Base-by-base conservation (phyloP, 2,329 filamentous ascomycete genomes). In the Scolecobasidium constrictum region DNA sequence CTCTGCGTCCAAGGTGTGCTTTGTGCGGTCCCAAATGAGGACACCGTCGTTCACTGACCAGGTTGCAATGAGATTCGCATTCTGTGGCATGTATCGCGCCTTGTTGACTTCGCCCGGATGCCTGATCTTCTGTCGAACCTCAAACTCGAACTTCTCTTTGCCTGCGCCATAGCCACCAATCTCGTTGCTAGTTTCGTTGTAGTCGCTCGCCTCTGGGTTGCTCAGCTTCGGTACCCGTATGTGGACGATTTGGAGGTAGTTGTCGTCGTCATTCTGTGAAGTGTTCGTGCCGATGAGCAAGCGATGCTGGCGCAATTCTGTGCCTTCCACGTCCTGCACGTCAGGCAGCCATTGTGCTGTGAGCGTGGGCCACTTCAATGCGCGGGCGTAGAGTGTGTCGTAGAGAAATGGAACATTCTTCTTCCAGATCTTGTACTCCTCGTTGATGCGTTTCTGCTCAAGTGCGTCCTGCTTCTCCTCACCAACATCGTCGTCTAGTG, bases 341-440 rank as follows among this genome's bases (percentile, higher is more conserved):
- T 98, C 92, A 17, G 93, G 92, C 53, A 98, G 83, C 93, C 93
- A 98, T 68, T 98, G 92, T 2, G 88, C 88, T 19, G 92, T 96
- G 48, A 98, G 76, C 3, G 92, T 95, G 12, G 92, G 92, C 92
- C 92, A 98, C 58, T 94, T 88, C 45, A 98, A 71, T 33, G 93
- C 93, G 50, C 86, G 94, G 55, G 80, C 88, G 49, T 96, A 73
- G 51, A 98, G 92, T 78, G 95, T 86, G 62, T 98, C 92, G 63
- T 98, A 98, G 54, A 98, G 82, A 59, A 96, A 96, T 3, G 92
- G 88, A 50, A 85, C 86, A 66, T 98, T 98, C 72, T 98, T 98
- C 74, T 98, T 98, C 92, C 92, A 98, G 51, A 90, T 95, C 64
- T 98, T 98, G 76, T 98, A 98, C 63, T 98, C 92, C 70, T 98